These are phyloP conservation scores for Aspergillus floridensis DNA, from an alignment of 2,329 filamentous ascomycete species.

Conservation along the genomic window DNA sequence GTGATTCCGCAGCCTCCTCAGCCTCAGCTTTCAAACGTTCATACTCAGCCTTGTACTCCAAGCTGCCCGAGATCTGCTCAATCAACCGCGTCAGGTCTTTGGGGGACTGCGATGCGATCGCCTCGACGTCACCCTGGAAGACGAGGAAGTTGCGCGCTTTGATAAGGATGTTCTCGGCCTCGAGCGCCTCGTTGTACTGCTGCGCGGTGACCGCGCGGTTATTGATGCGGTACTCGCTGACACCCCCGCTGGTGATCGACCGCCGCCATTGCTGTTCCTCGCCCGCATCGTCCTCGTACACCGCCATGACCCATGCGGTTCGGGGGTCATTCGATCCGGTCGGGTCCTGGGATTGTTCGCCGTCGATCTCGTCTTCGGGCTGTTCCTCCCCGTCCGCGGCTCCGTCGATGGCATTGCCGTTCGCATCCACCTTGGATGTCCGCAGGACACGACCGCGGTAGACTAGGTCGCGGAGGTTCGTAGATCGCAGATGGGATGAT, in stretches of 20 bases:
- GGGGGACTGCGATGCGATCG: conserved; percentile 91
- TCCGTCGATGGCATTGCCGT: conserved; percentile 66
- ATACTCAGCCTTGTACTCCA: conserved; percentile 93
- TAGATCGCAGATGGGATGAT: conserved; percentile 93
- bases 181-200: conserved; percentile 89
- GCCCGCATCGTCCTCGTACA: conserved; percentile 95
- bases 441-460: conserved; percentile 93
- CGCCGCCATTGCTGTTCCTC: conserved; percentile 96
- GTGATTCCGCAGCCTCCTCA: conserved; percentile 83
- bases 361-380: conserved; percentile 53
- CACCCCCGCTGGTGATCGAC: conserved; percentile 80
- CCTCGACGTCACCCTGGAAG: conserved; percentile 96
- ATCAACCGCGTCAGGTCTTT: conserved; percentile 91
- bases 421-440: conserved; percentile 87
- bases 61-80: conserved; percentile 93
- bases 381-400: conserved; percentile 62
- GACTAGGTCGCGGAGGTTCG: conserved; percentile 89
- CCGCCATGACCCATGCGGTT: conserved; percentile 97
- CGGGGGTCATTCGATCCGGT: conserved; percentile 73
- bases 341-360: conserved; percentile 59
- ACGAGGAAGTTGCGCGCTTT: conserved; percentile 97
- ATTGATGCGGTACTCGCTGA: conserved; percentile 96
- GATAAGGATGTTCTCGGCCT: conserved; percentile 93
- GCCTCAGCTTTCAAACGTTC: conserved; percentile 83
- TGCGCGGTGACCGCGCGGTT: conserved; percentile 82